Evolutionary conservation across 2,329 filamentous ascomycete genomes (phyloP), one percentile per base, ranked within the genome.

Genomic region (Clarireedia paspali): DNA sequence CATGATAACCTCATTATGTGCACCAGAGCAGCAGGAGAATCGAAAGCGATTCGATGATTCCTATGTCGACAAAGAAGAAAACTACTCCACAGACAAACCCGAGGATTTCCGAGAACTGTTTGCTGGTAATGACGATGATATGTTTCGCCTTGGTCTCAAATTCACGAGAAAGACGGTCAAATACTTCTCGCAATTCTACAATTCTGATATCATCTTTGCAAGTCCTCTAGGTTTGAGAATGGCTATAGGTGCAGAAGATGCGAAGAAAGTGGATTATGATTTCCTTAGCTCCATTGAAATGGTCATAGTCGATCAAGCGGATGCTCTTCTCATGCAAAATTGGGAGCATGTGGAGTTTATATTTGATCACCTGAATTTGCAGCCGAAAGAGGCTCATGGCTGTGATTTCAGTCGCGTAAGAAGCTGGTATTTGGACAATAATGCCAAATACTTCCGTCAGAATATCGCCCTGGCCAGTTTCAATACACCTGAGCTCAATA

Each of bases 151-250:
- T 2, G 94, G 92, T n/a, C 73, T 99, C 68, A 99, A 97, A 72
- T 95, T 99, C 70, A 97, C 94, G 0, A 83, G 94, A 59, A 97
- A 96, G 73, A 95, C 91, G 0, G 78, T 97, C 68, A 97, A 96
- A 70, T 94, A 88, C 70, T 99, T 95, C 74, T 82, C 92, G 0
- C 88, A 91, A 60, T 99, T 99, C 70, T 97, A 97, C 76, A 92
- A 87, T 70, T 96, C 91, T 9, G 94, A 99, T 69, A 91, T 99
- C 62, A 89, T 99, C 55, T 78, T 99, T 53, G 91, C 90, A 23
- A 95, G 90, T 63, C 90, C 94, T 0, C 77, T 99, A 3, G 94
- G 94, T 10, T 77, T 99, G 15, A 87, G 91, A 53, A 91, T 94
- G 74, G 89, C 91, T 44, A 91, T 99, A 64, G 91, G 92, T 45